Percentiles rank a stretch among this genome's conserved stretches.
Conservation (phyloP, 257 asterid species). For the Nicotiana attenuata region DNA sequence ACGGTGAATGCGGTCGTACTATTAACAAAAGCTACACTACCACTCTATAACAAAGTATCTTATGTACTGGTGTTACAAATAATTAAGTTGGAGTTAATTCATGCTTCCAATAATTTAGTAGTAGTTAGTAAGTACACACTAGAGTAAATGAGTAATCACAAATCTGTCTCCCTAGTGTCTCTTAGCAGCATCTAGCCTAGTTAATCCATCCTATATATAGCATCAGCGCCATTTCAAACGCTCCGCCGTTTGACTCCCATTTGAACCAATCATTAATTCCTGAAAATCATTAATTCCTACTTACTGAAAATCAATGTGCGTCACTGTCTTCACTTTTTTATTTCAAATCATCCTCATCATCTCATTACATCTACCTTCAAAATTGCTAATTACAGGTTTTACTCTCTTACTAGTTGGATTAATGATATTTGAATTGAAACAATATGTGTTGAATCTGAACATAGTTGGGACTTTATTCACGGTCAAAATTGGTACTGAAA, state of each 20-base stretch:
- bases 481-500: neutral
- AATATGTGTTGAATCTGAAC: neutral
- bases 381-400: neutral
- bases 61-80: too few species aligned
- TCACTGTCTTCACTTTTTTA: neutral
- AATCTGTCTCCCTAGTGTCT: neutral
- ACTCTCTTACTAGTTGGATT: neutral
- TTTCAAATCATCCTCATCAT: neutral
- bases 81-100: too few species aligned
- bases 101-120: too few species aligned
- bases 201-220: neutral
- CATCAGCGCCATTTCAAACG: slow-evolving; percentile 1
- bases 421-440: neutral
- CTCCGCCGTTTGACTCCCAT: neutral
- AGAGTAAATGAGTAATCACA: neutral
- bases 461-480: neutral
- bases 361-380: neutral
- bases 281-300: neutral
- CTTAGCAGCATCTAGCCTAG: neutral
- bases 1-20: too few species aligned
- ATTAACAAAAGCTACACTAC: too few species aligned
- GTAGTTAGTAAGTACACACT: neutral
- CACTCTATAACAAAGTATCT: too few species aligned
- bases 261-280: neutral
- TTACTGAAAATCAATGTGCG: neutral